These are phyloP conservation scores for Leccinellum albellum DNA, from an alignment of 768 basidiomycete genomes.

Conservation along the genomic window DNA sequence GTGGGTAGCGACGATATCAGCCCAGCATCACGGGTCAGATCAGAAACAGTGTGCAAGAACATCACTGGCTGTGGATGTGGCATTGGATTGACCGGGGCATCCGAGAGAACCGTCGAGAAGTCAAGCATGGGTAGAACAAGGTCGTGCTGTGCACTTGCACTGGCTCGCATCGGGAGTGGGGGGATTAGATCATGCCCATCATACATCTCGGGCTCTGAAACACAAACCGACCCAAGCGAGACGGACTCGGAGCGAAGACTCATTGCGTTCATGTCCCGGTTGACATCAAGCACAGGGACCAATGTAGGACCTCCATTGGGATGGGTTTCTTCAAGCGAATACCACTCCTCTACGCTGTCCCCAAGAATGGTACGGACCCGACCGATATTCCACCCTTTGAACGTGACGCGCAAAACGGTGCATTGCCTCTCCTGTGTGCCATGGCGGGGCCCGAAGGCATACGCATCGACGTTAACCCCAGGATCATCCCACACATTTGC, in stretches of 20 bases:
- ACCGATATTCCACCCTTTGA: slow-evolving; percentile 67
- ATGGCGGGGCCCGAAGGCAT: slow-evolving; percentile 49
- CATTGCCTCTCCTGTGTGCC: slow-evolving; percentile 47
- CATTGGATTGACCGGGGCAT: neutral
- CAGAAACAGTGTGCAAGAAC: slow-evolving; percentile 22
- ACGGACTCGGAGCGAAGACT: neutral
- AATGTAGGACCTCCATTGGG: slow-evolving; percentile 9
- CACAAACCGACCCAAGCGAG: slow-evolving; percentile 1
- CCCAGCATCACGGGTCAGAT: slow-evolving; percentile 15
- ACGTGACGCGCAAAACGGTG: slow-evolving; percentile 63
- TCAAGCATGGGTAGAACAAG: slow-evolving; percentile 78
- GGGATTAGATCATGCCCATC: slow-evolving; percentile 4
- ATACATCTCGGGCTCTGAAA: slow-evolving; percentile 8
- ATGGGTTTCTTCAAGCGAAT: slow-evolving; percentile 57
- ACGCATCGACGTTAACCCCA: slow-evolving; percentile 51
- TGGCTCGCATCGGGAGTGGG: slow-evolving; percentile 14
- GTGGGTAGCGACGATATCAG: neutral
- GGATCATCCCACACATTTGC: slow-evolving; percentile 57
- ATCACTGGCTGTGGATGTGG: slow-evolving; percentile 14
- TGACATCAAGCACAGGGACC: neutral
- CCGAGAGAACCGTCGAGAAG: slow-evolving; percentile 50
- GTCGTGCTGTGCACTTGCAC: slow-evolving; percentile 57
- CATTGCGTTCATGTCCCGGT: neutral
- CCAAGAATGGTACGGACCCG: slow-evolving; percentile 68
- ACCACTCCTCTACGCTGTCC: slow-evolving; percentile 72